These are phyloP conservation scores for Chrysosporium queenslandicum DNA, from an alignment of 2,329 filamentous ascomycete species.

Conservation along the genomic window DNA sequence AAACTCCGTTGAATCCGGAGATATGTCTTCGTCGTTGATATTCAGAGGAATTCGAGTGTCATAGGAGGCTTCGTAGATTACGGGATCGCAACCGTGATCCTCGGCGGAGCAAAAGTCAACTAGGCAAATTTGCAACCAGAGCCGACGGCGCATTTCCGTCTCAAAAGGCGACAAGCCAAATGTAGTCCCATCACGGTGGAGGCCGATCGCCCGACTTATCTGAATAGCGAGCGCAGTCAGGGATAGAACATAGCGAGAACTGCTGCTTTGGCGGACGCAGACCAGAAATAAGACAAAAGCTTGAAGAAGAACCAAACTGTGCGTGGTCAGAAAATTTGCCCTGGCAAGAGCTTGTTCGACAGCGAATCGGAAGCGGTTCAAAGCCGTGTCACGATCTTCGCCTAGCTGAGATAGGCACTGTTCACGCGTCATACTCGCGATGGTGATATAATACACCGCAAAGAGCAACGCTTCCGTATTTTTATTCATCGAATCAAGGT, in stretches of 20 bases:
- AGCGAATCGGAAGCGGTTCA: conserved; percentile 52
- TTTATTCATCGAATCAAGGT: conserved; percentile 44
- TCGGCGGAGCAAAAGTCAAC: conserved; percentile 43
- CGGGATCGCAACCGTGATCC: conserved; percentile 41
- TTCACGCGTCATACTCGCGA: conserved; percentile 35
- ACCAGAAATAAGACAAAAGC: conserved; percentile 54
- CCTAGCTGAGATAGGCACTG: conserved; percentile 40
- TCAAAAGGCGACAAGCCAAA: conserved; percentile 42
- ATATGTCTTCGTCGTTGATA: conserved; percentile 44
- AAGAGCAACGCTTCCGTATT: conserved; percentile 50
- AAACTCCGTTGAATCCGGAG: conserved; percentile 39
- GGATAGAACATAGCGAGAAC: conserved; percentile 37
- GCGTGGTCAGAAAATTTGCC: conserved; percentile 53
- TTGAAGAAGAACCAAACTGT: conserved; percentile 53
- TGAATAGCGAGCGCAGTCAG: conserved; percentile 36
- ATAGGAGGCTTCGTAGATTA: conserved; percentile 36
- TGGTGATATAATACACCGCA: conserved; percentile 51
- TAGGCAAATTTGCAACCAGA: conserved; percentile 44
- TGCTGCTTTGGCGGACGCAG: conserved; percentile 34
- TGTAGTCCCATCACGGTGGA: conserved; percentile 43
- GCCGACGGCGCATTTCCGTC: conserved; percentile 43
- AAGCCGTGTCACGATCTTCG: conserved; percentile 41
- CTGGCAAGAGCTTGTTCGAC: conserved; percentile 54
- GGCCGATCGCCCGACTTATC: conserved; percentile 38
- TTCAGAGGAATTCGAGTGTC: conserved; percentile 43